Percentiles rank a stretch among this genome's conserved stretches.
Evolutionary conservation across 139 green algal genomes (phyloP).

Genomic region (Micromonas commoda): DNA sequence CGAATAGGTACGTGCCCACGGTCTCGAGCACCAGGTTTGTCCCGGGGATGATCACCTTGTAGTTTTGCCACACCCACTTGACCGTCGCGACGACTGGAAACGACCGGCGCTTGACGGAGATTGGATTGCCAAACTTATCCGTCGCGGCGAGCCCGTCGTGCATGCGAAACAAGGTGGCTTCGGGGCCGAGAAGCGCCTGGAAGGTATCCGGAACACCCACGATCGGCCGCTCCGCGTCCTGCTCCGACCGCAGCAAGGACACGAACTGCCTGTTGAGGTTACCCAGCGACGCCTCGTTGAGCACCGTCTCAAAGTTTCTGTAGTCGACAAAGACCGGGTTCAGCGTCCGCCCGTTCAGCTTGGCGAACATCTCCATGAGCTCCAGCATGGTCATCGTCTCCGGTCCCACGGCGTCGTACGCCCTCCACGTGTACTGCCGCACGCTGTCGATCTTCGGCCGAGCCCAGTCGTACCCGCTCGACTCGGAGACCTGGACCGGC

Average conservation of each 20-base stretch:
- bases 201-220: constrained; percentile 12
- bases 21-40: constrained; percentile 17
- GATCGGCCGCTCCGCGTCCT: constrained; percentile 21
- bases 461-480: background rate
- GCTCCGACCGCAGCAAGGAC: constrained; percentile 10
- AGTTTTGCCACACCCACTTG: constrained; percentile 11
- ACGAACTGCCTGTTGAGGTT: constrained; percentile 33
- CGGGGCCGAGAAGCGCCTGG: background rate
- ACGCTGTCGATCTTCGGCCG: background rate
- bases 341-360: constrained; percentile 12
- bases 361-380: constrained; percentile 15
- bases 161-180: background rate
- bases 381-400: constrained; percentile 29
- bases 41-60: constrained; percentile 18
- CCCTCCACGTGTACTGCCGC: constrained; percentile 15
- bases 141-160: background rate
- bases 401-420: constrained; percentile 26
- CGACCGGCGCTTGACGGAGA: background rate
- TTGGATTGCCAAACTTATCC: background rate
- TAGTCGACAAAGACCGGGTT: constrained; percentile 21
- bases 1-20: constrained; percentile 19
- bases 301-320: constrained; percentile 28
- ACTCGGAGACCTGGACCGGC: background rate
- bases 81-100: constrained; percentile 14
- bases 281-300: constrained; percentile 27